A percentile compares a stretch with the other conserved stretches of the same genome.
phyloP scores from a whole-genome alignment of 257 asterid species.

The Petunia secreta region DNA sequence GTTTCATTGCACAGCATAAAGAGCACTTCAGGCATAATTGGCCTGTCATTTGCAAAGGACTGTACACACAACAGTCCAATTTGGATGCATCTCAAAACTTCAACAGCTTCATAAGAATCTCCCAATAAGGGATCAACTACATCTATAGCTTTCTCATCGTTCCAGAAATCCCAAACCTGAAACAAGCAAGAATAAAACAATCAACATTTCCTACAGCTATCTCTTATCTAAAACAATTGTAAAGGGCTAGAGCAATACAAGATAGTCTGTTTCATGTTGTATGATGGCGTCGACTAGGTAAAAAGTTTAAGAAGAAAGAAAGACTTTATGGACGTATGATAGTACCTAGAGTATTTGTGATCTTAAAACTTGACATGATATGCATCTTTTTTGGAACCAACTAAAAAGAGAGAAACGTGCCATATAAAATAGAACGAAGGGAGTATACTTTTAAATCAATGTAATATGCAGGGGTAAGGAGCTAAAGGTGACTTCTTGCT shows the following conservation, averaged over 20 bases:
- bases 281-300: no score
- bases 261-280: no score
- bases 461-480: not conserved
- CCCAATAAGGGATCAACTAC: constrained; percentile 31
- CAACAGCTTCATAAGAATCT: not conserved
- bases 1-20: constrained; percentile 28
- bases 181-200: not conserved
- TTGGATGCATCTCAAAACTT: constrained; percentile 39
- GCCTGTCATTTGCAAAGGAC: constrained; percentile 38
- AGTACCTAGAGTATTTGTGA: no score
- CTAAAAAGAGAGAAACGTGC: no score
- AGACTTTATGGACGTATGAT: no score
- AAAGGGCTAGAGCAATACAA: no score
- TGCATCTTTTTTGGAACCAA: no score
- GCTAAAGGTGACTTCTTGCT: not conserved
- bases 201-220: not conserved
- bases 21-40: constrained; percentile 35
- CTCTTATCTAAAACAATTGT: not conserved
- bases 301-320: no score
- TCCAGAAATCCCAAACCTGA: constrained; percentile 41
- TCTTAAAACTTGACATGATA: no score
- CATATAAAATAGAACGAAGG: no score
- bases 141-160: constrained; percentile 40
- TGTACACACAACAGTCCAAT: constrained; percentile 42
- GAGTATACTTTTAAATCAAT: not conserved